A percentile compares a stretch with the other conserved stretches of the same genome.
Evolutionary conservation across 306 rosid genomes (phyloP).

Genomic region (Trifolium dubium): DNA sequence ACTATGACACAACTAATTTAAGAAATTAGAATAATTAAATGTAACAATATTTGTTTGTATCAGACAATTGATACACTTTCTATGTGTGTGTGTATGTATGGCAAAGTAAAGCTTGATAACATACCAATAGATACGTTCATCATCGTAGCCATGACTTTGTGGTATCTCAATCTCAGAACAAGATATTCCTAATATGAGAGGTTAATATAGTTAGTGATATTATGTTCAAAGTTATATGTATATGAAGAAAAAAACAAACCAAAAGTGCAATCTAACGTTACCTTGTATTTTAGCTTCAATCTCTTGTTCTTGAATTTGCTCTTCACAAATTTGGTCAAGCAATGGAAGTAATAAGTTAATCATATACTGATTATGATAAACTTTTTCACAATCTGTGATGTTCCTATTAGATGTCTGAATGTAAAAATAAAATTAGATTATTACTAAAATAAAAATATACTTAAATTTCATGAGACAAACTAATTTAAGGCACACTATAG

Average conservation of each 20-base stretch:
- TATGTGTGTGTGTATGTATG: neutral
- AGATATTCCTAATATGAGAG: constrained; percentile 49
- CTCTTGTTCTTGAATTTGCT: constrained; percentile 64
- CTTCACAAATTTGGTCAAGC: constrained; percentile 58
- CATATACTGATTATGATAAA: constrained; percentile 47
- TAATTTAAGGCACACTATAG: neutral
- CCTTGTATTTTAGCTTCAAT: constrained; percentile 75
- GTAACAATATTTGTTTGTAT: neutral
- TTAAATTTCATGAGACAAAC: neutral
- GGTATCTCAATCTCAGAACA: constrained; percentile 50
- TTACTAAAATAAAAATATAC: neutral
- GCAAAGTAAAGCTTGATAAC: constrained; percentile 9
- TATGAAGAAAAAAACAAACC: constrained; percentile 1
- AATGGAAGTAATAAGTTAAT: constrained; percentile 55
- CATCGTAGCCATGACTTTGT: constrained; percentile 45
- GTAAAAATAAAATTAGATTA: constrained; percentile 12
- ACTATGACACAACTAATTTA: neutral
- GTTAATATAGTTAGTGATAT: constrained; percentile 16
- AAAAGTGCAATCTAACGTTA: constrained; percentile 16
- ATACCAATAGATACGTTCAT: constrained; percentile 79
- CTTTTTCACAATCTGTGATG: constrained; percentile 48
- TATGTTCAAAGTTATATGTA: constrained; percentile 12
- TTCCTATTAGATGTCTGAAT: constrained; percentile 63
- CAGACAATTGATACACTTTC: neutral
- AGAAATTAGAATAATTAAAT: no score